Evolutionary conservation across 2,329 filamentous ascomycete species (phyloP).

Genomic region (Colletotrichum camelliae): DNA sequence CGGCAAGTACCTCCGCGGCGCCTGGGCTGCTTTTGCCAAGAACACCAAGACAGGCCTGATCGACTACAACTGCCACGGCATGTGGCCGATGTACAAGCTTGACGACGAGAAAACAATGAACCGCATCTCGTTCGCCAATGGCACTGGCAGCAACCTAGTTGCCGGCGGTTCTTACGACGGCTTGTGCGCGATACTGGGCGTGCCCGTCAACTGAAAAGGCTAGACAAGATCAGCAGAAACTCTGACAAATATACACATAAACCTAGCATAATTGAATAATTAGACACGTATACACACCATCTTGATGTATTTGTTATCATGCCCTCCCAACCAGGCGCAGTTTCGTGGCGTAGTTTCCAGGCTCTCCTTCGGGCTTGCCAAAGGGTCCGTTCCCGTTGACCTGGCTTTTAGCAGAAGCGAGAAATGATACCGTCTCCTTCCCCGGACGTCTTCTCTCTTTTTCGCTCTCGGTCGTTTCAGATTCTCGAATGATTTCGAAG

Average conservation of each 20-base stretch:
- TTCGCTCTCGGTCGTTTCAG: not conserved
- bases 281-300: not conserved
- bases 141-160: slow-evolving; percentile 30
- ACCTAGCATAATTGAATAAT: not conserved
- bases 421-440: not conserved
- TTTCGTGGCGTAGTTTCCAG: not conserved
- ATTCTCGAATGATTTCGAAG: not conserved
- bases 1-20: slow-evolving; percentile 38
- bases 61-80: slow-evolving; percentile 25
- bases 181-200: not conserved
- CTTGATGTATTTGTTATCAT: not conserved
- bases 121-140: slow-evolving; percentile 30
- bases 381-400: not conserved
- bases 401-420: not conserved
- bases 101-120: slow-evolving; percentile 26
- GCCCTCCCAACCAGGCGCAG: not conserved
- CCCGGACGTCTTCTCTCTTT: not conserved
- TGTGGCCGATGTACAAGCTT: slow-evolving; percentile 29
- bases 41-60: slow-evolving; percentile 37
- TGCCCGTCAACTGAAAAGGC: not conserved
- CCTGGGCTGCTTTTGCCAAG: slow-evolving; percentile 44
- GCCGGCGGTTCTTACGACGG: slow-evolving; percentile 8
- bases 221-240: not conserved
- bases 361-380: not conserved
- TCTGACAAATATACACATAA: not conserved